A percentile compares a stretch with the other conserved stretches of the same genome.
Conservation (phyloP, 352 stramenopile genomes). For the Phytophthora aleatoria region DNA sequence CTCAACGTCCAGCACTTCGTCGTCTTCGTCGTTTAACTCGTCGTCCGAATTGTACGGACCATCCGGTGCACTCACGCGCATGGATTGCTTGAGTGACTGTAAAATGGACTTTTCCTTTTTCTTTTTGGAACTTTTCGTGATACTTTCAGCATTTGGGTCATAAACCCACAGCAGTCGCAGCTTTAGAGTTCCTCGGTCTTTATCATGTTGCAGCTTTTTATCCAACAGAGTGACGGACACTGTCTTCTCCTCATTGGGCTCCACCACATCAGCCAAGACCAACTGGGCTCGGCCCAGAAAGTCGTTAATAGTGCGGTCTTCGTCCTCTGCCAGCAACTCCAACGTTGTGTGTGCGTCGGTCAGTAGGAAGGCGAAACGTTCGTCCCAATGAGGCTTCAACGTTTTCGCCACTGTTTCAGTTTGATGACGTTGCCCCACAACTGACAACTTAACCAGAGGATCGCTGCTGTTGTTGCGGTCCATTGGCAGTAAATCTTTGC, state of each 20-base stretch:
- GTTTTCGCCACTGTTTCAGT: conserved; percentile 73
- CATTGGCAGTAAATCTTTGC: conserved; percentile 81
- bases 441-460: conserved; percentile 83
- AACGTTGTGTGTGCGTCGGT: conserved; percentile 51
- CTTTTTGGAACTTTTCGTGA: conserved; percentile 47
- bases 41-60: conserved; percentile 49
- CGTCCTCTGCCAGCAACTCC: conserved; percentile 65
- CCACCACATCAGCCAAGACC: conserved; percentile 50
- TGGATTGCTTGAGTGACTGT: conserved; percentile 55
- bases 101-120: conserved; percentile 54
- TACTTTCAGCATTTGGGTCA: conserved; percentile 48
- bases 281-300: conserved; percentile 66
- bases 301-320: conserved; percentile 76
- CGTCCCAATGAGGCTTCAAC: conserved; percentile 80
- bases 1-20: conserved; percentile 36
- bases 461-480: conserved; percentile 81
- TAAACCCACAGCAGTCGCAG: conserved; percentile 59
- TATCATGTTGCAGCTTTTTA: conserved; percentile 58
- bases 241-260: conserved; percentile 50
- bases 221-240: conserved; percentile 56
- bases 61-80: conserved; percentile 46
- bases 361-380: conserved; percentile 66
- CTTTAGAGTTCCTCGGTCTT: conserved; percentile 62
- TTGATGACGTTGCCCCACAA: conserved; percentile 73
- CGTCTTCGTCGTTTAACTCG: conserved; percentile 57